Percentiles rank a stretch among this genome's conserved stretches.
Conservation (phyloP, 192 early-diverging fungal genomes). For the Neocallimastix lanati region DNA sequence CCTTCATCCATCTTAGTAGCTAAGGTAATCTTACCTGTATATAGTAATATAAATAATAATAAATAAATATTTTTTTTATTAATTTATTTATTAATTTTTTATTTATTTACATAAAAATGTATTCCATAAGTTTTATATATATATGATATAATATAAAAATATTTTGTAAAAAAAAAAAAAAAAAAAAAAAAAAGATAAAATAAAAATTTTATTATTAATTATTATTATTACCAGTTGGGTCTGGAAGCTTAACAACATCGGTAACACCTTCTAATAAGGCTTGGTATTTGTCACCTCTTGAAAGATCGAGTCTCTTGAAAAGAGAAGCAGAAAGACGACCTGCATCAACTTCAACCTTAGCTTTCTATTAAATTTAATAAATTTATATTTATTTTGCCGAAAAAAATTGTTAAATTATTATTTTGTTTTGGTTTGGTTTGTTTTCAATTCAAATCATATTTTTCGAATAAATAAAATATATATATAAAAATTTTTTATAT, state of each 20-base stretch:
- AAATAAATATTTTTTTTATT: background rate
- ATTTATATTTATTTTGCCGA: background rate
- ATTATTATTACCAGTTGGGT: conserved; percentile 47
- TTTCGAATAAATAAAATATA: too few species aligned
- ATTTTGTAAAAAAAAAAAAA: background rate
- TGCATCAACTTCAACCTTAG: conserved; percentile 42
- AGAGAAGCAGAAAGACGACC: conserved; percentile 58
- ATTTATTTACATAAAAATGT: too few species aligned
- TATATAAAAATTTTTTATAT: too few species aligned
- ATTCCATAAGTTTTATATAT: too few species aligned
- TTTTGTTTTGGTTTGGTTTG: too few species aligned
- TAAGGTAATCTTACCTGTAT: conserved; percentile 38
- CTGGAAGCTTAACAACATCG: conserved; percentile 67
- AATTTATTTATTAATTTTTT: background rate
- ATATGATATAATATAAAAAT: background rate
- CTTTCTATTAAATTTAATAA: conserved; percentile 29
- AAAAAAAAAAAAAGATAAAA: too few species aligned
- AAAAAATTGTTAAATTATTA: background rate
- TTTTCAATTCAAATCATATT: too few species aligned
- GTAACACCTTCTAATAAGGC: conserved; percentile 72
- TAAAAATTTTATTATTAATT: background rate
- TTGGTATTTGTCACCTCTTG: conserved; percentile 60
- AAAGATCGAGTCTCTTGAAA: conserved; percentile 75
- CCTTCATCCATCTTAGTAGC: conserved; percentile 62
- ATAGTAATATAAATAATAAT: conserved; percentile 1